A percentile compares a stretch with the other conserved stretches of the same genome.
Conservation (phyloP, 2,329 filamentous ascomycete genomes). For the Sporothrix mexicana region DNA sequence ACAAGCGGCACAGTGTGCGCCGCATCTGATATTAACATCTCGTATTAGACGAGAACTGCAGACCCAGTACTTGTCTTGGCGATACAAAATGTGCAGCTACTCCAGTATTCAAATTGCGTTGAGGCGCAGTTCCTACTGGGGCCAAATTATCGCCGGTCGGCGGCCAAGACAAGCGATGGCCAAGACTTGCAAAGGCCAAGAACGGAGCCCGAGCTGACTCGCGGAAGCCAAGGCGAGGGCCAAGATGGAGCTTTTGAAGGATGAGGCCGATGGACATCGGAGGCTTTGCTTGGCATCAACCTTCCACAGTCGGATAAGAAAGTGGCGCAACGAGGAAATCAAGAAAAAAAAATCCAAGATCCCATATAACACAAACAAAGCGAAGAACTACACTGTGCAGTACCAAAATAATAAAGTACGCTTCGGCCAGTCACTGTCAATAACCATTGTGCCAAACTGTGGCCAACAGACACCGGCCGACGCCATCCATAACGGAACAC, state of each 20-base stretch:
- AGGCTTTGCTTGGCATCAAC: not conserved
- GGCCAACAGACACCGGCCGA: not conserved
- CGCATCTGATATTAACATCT: not conserved
- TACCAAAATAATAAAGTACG: too few species aligned
- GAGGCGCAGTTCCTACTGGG: not conserved
- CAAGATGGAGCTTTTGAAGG: not conserved
- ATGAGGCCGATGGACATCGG: not conserved
- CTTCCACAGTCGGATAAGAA: too few species aligned
- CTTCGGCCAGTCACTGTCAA: too few species aligned
- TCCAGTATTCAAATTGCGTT: not conserved
- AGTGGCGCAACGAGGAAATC: too few species aligned
- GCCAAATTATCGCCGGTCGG: not conserved
- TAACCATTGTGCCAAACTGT: too few species aligned
- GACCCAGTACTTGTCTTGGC: not conserved
- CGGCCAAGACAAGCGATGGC: not conserved
- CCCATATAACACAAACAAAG: too few species aligned
- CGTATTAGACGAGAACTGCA: not conserved
- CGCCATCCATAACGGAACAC: not conserved
- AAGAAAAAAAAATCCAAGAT: too few species aligned
- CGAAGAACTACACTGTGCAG: too few species aligned
- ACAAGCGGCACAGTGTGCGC: conserved; percentile 1
- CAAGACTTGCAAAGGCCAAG: not conserved
- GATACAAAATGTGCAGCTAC: not conserved
- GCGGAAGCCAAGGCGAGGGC: not conserved
- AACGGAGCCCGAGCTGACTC: not conserved